phyloP scores from a whole-genome alignment of 2,329 filamentous ascomycete genomes.

The Colletotrichum zoysiae region DNA sequence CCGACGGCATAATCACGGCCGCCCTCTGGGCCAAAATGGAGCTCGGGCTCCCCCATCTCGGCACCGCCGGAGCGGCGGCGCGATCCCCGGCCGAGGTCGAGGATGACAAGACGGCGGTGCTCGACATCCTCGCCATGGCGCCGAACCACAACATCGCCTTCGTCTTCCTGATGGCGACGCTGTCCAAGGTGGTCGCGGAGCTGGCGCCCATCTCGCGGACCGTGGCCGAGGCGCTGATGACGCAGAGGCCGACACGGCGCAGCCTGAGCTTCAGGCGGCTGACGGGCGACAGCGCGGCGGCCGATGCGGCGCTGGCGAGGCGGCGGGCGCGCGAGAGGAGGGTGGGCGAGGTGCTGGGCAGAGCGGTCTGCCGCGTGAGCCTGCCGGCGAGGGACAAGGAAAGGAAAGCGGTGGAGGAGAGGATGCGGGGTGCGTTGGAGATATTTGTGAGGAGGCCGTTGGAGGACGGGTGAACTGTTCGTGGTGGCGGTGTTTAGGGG shows the following conservation, averaged over 20 bases:
- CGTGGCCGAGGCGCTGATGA: slow-evolving; percentile 52
- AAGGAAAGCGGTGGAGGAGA: slow-evolving; percentile 70
- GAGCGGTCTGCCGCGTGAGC: slow-evolving; percentile 69
- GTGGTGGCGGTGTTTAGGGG: no score
- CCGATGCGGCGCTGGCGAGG: slow-evolving; percentile 55
- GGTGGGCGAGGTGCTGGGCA: slow-evolving; percentile 75
- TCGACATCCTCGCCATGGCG: slow-evolving; percentile 79
- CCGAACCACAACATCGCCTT: slow-evolving; percentile 91
- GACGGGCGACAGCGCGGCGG: slow-evolving; percentile 46
- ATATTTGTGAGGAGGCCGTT: slow-evolving; percentile 65
- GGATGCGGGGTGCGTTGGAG: slow-evolving; percentile 75
- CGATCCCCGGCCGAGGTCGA: slow-evolving; percentile 47
- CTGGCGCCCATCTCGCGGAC: slow-evolving; percentile 57
- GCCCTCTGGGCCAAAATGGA: slow-evolving; percentile 79
- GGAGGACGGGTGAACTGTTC: slow-evolving; percentile 26
- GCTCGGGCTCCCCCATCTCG: slow-evolving; percentile 62
- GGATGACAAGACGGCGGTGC: slow-evolving; percentile 65
- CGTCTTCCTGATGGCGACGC: slow-evolving; percentile 85
- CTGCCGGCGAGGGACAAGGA: slow-evolving; percentile 62
- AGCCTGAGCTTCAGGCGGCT: slow-evolving; percentile 60
- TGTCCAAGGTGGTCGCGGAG: slow-evolving; percentile 67
- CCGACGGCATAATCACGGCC: slow-evolving; percentile 82
- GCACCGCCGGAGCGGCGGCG: slow-evolving; percentile 45
- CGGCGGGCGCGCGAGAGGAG: slow-evolving; percentile 70
- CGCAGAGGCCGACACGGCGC: slow-evolving; percentile 49